phyloP scores from a whole-genome alignment of 2,329 filamentous ascomycete genomes.

The Didymella pinodella region DNA sequence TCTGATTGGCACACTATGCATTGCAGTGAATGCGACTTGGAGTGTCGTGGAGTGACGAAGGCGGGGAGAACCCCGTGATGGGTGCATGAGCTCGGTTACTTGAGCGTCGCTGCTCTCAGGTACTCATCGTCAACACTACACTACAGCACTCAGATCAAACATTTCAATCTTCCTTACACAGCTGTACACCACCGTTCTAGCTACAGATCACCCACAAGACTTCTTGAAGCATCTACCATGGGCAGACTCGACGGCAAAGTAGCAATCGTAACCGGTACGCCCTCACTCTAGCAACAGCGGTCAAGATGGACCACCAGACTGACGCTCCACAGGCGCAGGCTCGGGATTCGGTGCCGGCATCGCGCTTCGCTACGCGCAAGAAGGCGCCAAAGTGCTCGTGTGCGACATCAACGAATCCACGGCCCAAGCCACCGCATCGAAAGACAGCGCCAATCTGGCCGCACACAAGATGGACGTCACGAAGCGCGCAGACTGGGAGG shows the following conservation, averaged over 20 bases:
- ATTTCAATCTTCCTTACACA: too few relatives aligned
- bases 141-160: background rate
- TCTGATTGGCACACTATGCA: constrained; percentile 12
- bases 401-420: constrained; percentile 66
- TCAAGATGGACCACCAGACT: constrained; percentile 4
- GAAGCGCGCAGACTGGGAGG: constrained; percentile 60
- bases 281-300: constrained; percentile 12
- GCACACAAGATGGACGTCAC: constrained; percentile 62
- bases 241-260: constrained; percentile 62
- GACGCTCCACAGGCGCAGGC: constrained; percentile 58
- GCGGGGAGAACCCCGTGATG: constrained; percentile 16
- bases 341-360: constrained; percentile 72
- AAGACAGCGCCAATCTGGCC: constrained; percentile 48
- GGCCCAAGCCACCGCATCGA: constrained; percentile 59
- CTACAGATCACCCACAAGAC: background rate
- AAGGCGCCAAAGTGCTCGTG: constrained; percentile 69
- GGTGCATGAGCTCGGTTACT: constrained; percentile 12
- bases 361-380: constrained; percentile 64
- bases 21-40: background rate
- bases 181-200: too few relatives aligned
- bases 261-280: constrained; percentile 62
- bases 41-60: background rate
- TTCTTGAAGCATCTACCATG: constrained; percentile 31
- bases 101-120: background rate
- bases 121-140: constrained; percentile 5